Evolutionary conservation across 2,329 filamentous ascomycete genomes (phyloP).

Genomic region (Truncatella angustata): DNA sequence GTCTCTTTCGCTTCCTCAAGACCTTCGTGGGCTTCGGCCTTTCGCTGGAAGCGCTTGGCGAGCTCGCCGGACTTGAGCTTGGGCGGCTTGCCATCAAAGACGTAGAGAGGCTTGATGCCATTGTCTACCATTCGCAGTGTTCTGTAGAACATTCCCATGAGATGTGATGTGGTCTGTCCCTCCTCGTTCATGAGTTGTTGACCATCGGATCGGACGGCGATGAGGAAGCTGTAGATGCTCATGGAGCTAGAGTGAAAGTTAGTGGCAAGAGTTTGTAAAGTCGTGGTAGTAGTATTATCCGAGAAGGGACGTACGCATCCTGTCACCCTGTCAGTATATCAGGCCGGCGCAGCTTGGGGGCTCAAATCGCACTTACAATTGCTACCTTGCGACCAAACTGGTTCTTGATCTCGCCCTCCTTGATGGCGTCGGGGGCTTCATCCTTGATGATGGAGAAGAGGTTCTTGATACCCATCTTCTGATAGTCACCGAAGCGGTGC

Average conservation of each 20-base stretch:
- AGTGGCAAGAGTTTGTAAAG: no score
- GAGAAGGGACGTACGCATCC: slow-evolving; percentile 62
- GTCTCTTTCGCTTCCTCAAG: slow-evolving; percentile 97
- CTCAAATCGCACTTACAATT: slow-evolving; percentile 70
- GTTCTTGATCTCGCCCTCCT: slow-evolving; percentile 97
- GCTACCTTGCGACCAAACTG: slow-evolving; percentile 98
- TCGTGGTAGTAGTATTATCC: no score
- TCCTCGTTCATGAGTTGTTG: slow-evolving; percentile 94
- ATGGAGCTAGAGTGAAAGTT: slow-evolving; percentile 64
- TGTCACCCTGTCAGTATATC: slow-evolving; percentile 29
- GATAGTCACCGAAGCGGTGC: no score
- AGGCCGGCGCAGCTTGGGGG: background rate
- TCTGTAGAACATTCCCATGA: slow-evolving; percentile 99
- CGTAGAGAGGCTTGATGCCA: slow-evolving; percentile 96
- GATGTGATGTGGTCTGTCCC: slow-evolving; percentile 93
- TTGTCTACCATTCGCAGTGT: slow-evolving; percentile 98
- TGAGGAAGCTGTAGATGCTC: slow-evolving; percentile 98
- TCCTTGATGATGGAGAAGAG: slow-evolving; percentile 83
- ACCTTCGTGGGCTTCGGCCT: slow-evolving; percentile 84
- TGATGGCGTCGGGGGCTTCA: slow-evolving; percentile 92
- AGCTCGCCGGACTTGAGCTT: slow-evolving; percentile 97
- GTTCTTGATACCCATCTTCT: slow-evolving; percentile 71
- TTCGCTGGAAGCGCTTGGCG: slow-evolving; percentile 92
- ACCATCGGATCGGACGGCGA: slow-evolving; percentile 93
- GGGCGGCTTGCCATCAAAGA: slow-evolving; percentile 94